Conservation (phyloP, 2,329 filamentous ascomycete species). For the Xylaria sp. region DNA sequence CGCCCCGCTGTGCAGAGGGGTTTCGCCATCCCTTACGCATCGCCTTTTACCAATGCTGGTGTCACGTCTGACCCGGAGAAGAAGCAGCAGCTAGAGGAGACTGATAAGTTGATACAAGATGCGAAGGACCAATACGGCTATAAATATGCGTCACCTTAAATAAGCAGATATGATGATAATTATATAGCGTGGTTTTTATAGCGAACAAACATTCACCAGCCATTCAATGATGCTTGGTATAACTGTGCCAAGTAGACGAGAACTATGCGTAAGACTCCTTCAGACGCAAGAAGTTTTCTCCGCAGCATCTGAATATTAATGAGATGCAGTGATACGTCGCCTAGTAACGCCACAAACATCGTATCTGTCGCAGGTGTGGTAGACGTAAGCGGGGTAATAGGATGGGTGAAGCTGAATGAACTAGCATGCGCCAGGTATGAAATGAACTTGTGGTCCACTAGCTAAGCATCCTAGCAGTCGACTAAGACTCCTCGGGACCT, state of each 20-base stretch:
- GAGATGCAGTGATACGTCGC: neutral
- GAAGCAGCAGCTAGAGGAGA: conserved; percentile 56
- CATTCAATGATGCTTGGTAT: neutral
- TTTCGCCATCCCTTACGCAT: conserved; percentile 67
- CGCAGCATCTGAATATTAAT: too few species aligned
- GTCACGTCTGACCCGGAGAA: conserved; percentile 61
- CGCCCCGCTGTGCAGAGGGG: conserved; percentile 73
- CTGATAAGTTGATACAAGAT: conserved; percentile 51
- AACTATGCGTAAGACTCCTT: neutral
- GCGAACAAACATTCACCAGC: neutral
- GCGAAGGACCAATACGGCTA: conserved; percentile 61
- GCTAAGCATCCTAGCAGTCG: neutral
- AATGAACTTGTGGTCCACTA: neutral
- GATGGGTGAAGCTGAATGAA: neutral
- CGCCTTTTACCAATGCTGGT: conserved; percentile 54
- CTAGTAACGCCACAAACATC: neutral
- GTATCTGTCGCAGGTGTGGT: neutral
- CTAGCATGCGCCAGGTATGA: neutral
- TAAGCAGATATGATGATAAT: neutral
- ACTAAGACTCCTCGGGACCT: neutral
- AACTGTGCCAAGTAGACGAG: neutral
- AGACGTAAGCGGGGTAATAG: neutral
- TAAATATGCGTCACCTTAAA: conserved; percentile 58
- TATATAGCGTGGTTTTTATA: neutral
- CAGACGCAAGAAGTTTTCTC: too few species aligned